A percentile compares a stretch with the other conserved stretches of the same genome.
Conservation (phyloP, 2,329 filamentous ascomycete species). For the Fonsecaea erecta region DNA sequence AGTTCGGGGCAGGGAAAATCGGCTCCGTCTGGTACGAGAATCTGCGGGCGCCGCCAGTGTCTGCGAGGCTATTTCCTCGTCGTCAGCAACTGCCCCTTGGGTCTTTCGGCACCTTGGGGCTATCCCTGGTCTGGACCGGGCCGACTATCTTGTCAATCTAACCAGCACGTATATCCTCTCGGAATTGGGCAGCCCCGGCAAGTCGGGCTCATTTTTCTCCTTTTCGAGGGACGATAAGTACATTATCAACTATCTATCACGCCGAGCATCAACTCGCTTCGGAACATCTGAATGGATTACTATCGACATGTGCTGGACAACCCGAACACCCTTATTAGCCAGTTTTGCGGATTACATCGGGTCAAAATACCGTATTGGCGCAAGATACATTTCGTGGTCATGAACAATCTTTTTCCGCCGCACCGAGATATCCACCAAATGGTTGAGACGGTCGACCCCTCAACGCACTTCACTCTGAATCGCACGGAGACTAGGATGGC, state of each 20-base stretch:
- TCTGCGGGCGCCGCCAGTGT: too few relatives aligned
- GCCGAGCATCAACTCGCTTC: slow-evolving; percentile 66
- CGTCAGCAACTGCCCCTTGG: too few relatives aligned
- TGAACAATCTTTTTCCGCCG: slow-evolving; percentile 99
- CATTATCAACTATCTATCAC: slow-evolving; percentile 99
- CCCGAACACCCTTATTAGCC: slow-evolving; percentile 93
- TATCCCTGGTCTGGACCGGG: slow-evolving; percentile 89
- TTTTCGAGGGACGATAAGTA: slow-evolving; percentile 99
- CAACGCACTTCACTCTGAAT: too few relatives aligned
- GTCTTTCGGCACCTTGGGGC: slow-evolving; percentile 91
- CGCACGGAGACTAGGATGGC: not conserved
- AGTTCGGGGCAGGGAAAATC: too few relatives aligned
- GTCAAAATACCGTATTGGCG: slow-evolving; percentile 98
- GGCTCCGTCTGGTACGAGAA: too few relatives aligned
- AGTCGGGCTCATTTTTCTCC: slow-evolving; percentile 99
- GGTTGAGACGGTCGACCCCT: too few relatives aligned
- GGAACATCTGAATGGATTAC: slow-evolving; percentile 74
- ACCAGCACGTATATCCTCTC: slow-evolving; percentile 99
- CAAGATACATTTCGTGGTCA: slow-evolving; percentile 99
- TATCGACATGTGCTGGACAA: slow-evolving; percentile 91
- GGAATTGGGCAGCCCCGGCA: slow-evolving; percentile 93
- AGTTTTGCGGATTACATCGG: slow-evolving; percentile 95
- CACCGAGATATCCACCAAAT: slow-evolving; percentile 97
- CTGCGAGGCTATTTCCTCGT: too few relatives aligned
- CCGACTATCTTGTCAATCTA: slow-evolving; percentile 96